Evolutionary conservation across 176 grass and related monocot species (phyloP).

Genomic region (Metroxylon sagu): DNA sequence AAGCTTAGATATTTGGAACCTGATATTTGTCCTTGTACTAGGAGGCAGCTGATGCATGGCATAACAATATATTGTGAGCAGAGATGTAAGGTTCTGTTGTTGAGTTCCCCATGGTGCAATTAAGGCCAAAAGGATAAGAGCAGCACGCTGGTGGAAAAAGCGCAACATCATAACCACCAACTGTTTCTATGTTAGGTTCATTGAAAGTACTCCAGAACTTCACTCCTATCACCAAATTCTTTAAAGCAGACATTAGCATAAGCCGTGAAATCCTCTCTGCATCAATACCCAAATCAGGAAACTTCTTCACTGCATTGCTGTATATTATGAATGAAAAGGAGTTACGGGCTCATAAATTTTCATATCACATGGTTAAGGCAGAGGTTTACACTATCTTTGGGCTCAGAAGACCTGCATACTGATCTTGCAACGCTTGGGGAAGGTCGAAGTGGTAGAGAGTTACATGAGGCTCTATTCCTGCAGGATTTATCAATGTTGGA

Average conservation of each 20-base stretch:
- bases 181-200: constrained; percentile 59
- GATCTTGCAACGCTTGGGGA: constrained; percentile 52
- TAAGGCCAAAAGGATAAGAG: constrained; percentile 44
- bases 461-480: constrained; percentile 68
- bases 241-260: constrained; percentile 67
- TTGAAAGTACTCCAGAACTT: constrained; percentile 66
- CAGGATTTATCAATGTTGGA: not conserved
- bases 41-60: constrained; percentile 42
- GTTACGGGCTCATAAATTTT: too few species aligned
- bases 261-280: constrained; percentile 62
- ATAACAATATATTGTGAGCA: constrained; percentile 39
- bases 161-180: constrained; percentile 34
- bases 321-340: too few species aligned
- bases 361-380: not conserved
- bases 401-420: constrained; percentile 56
- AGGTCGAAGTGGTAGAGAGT: constrained; percentile 87
- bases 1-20: not conserved
- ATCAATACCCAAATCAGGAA: not conserved
- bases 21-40: constrained; percentile 44
- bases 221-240: constrained; percentile 62
- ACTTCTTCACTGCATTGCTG: too few species aligned
- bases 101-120: constrained; percentile 52
- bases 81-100: constrained; percentile 47
- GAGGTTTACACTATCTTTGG: constrained; percentile 44
- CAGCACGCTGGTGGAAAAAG: constrained; percentile 40